phyloP scores from a whole-genome alignment of 2,329 filamentous ascomycete species.

The Cladophialophora exuberans region DNA sequence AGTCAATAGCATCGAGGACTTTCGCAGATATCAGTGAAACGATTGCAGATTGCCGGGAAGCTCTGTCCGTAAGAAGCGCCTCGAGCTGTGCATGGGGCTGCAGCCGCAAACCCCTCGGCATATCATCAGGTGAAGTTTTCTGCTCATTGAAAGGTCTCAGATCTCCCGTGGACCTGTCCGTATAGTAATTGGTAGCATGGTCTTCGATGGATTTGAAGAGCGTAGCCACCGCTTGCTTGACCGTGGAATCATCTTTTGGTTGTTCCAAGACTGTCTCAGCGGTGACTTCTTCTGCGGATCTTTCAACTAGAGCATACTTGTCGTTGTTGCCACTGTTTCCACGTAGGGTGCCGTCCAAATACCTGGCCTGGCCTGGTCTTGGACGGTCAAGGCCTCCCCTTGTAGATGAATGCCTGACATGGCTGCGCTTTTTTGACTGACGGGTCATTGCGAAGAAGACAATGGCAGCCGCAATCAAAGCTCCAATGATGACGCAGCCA shows the following conservation, averaged over 20 bases:
- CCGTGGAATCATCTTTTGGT: not conserved
- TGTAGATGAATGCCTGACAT: not conserved
- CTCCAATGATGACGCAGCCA: not conserved
- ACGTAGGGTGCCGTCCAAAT: constrained; percentile 1
- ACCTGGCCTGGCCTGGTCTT: not conserved
- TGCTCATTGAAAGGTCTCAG: not conserved
- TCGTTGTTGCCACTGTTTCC: not conserved
- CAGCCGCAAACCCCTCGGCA: not conserved
- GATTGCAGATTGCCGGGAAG: constrained; percentile 1
- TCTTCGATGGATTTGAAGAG: constrained; percentile 8
- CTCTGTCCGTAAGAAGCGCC: not conserved
- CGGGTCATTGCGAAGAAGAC: not conserved
- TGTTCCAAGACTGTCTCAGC: constrained; percentile 6
- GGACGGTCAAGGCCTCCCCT: not conserved
- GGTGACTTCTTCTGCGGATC: constrained; percentile 3
- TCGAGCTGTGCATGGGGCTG: not conserved
- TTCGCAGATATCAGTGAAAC: not conserved
- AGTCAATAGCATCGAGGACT: constrained; percentile 8
- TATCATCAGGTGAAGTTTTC: not conserved
- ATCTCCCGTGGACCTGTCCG: not conserved
- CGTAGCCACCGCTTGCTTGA: not conserved
- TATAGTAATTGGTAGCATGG: constrained; percentile 2
- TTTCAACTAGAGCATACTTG: not conserved
- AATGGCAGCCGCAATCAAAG: not conserved
- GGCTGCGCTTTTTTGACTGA: not conserved